Evolutionary conservation across 305 asterid species (phyloP).

Genomic region (Plantago rigida): DNA sequence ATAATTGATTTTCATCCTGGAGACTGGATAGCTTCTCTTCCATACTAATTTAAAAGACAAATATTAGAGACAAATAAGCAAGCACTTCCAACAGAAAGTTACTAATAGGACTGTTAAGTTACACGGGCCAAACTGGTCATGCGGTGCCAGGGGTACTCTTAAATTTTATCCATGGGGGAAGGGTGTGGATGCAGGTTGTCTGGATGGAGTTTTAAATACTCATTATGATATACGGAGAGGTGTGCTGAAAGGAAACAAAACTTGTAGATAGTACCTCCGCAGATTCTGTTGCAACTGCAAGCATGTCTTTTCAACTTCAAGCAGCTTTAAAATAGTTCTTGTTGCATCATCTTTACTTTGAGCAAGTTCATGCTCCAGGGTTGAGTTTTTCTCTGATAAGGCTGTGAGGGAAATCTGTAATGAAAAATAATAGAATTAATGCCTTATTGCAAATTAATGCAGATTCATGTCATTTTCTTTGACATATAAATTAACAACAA

Average conservation of each 20-base stretch:
- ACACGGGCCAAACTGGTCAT: no score
- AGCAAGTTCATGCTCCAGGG: constrained; percentile 60
- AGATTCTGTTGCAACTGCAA: constrained; percentile 56
- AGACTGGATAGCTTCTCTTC: constrained; percentile 64
- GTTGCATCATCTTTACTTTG: constrained; percentile 60
- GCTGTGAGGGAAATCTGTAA: constrained; percentile 53
- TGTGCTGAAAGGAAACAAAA: constrained; percentile 11
- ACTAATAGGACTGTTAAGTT: not conserved
- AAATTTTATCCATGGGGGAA: no score
- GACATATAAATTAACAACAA: constrained; percentile 2
- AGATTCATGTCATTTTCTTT: constrained; percentile 13
- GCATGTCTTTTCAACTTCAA: constrained; percentile 62
- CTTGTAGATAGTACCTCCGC: constrained; percentile 44
- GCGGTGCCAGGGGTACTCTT: no score
- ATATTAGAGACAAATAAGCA: constrained; percentile 22
- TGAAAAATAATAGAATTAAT: constrained; percentile 24
- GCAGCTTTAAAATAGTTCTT: constrained; percentile 51
- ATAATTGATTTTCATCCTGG: constrained; percentile 66
- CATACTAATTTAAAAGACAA: constrained; percentile 47
- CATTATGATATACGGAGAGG: not conserved
- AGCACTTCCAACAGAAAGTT: constrained; percentile 12
- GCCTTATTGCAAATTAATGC: constrained; percentile 1
- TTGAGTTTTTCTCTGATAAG: constrained; percentile 55
- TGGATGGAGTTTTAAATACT: not conserved
- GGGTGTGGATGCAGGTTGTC: not conserved